Conservation (phyloP, 257 asterid species). For the Solanum paucissectum region DNA sequence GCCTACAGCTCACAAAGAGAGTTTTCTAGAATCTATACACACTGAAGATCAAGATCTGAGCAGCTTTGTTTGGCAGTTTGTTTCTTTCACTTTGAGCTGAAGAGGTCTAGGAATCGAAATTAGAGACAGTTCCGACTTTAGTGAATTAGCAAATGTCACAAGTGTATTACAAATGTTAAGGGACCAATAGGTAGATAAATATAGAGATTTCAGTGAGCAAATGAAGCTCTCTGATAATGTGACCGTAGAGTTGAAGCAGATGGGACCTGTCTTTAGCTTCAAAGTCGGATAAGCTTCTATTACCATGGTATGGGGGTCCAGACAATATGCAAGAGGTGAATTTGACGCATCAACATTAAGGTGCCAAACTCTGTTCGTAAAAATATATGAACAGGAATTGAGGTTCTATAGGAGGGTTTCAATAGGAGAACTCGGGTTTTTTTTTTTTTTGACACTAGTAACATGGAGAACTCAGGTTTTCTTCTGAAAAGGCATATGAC, state of each 20-base stretch:
- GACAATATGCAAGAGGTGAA: neutral
- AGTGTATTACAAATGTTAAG: neutral
- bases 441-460: neutral
- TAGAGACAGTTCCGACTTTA: neutral
- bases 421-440: neutral
- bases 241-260: neutral
- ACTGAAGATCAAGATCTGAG: neutral
- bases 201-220: neutral
- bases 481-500: neutral
- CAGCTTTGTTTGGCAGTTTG: neutral
- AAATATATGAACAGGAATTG: neutral
- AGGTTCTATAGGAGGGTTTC: neutral
- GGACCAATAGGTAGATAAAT: neutral
- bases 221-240: neutral
- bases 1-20: neutral
- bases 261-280: neutral
- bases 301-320: neutral
- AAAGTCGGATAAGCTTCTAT: neutral
- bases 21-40: neutral
- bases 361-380: neutral
- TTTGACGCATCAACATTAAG: neutral
- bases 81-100: neutral
- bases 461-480: neutral
- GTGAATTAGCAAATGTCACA: neutral
- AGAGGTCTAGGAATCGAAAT: neutral